Evolutionary conservation across 1,284 basidiomycete genomes (phyloP).

Genomic region (Agaricales sp.): DNA sequence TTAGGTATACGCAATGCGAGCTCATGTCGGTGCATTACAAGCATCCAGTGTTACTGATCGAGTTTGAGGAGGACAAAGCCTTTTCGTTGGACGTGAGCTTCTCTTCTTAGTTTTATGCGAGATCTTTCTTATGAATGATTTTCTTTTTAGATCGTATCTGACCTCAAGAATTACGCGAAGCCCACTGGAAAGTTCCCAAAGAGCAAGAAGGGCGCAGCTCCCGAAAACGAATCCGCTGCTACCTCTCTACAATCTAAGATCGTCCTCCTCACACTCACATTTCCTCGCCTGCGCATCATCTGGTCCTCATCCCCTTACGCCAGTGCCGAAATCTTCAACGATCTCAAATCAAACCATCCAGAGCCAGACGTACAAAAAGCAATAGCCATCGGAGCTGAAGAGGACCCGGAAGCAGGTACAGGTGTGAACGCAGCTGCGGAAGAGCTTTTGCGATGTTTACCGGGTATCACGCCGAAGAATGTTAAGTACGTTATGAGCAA

Average conservation of each 20-base stretch:
- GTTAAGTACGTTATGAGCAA: slow-evolving; percentile 78
- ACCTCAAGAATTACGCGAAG: slow-evolving; percentile 55
- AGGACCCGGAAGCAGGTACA: slow-evolving; percentile 50
- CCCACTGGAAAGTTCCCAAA: slow-evolving; percentile 46
- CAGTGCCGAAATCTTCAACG: slow-evolving; percentile 86
- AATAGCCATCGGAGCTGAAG: slow-evolving; percentile 72
- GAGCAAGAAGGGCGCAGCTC: slow-evolving; percentile 27
- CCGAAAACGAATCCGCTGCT: slow-evolving; percentile 28
- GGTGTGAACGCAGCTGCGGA: slow-evolving; percentile 68
- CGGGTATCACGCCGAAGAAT: slow-evolving; percentile 81
- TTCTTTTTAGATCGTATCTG: slow-evolving; percentile 37
- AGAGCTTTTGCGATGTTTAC: slow-evolving; percentile 63
- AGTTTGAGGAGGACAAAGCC: slow-evolving; percentile 95
- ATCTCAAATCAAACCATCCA: slow-evolving; percentile 76
- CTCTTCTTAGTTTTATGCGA: background rate
- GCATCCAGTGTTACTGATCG: slow-evolving; percentile 90
- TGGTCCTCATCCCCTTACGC: slow-evolving; percentile 96
- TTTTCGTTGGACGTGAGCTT: slow-evolving; percentile 77
- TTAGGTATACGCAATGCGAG: slow-evolving; percentile 94
- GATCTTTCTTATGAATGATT: background rate
- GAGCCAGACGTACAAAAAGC: slow-evolving; percentile 80
- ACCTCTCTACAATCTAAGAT: slow-evolving; percentile 78
- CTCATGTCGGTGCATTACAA: slow-evolving; percentile 96
- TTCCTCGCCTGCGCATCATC: slow-evolving; percentile 87
- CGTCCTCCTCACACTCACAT: slow-evolving; percentile 80